These are phyloP conservation scores for Seiridium cupressi DNA, from an alignment of 2,329 filamentous ascomycete genomes.

Conservation along the genomic window DNA sequence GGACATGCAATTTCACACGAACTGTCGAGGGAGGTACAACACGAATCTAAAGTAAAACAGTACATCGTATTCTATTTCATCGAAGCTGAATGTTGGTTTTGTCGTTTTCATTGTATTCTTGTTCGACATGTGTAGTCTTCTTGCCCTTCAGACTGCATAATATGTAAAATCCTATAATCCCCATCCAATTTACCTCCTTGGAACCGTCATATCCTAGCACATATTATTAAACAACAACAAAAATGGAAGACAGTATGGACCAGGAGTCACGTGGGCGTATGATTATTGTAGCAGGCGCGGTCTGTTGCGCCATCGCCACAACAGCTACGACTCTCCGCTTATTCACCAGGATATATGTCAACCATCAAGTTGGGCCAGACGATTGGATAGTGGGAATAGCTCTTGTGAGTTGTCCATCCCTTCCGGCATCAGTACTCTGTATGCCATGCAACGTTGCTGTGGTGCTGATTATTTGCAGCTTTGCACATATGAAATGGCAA, in stretches of 20 bases:
- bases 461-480: background rate
- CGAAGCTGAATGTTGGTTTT: no score
- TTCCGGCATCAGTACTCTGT: no score
- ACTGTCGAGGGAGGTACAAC: background rate
- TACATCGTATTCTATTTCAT: no score
- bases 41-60: no score
- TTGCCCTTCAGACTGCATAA: no score
- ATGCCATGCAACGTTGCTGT: no score
- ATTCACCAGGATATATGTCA: background rate
- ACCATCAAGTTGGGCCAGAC: background rate
- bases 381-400: background rate
- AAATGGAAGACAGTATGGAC: background rate
- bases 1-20: background rate
- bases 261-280: background rate
- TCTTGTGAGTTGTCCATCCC: background rate
- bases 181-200: no score
- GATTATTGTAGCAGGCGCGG: background rate
- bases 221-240: background rate
- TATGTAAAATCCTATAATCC: no score
- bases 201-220: no score
- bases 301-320: background rate
- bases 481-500: background rate
- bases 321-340: background rate
- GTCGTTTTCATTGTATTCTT: no score
- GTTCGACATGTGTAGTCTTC: no score